Conservation (phyloP, 257 asterid genomes). For the Plantago major region DNA sequence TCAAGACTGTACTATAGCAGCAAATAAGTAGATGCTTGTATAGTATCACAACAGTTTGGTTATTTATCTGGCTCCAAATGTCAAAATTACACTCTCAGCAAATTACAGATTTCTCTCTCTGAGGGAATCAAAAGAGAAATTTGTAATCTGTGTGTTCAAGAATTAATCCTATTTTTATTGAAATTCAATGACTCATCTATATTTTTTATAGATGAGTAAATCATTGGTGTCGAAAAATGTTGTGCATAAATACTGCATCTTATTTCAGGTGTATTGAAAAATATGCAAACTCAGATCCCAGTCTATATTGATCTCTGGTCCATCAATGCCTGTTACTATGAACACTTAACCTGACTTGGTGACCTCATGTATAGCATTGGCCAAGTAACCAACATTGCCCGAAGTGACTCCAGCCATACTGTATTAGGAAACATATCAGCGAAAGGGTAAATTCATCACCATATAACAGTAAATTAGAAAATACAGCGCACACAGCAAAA, state of each 20-base stretch:
- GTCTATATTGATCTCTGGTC: constrained; percentile 10
- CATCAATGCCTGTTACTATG: constrained; percentile 2
- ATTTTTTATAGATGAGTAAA: background rate
- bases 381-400: constrained; percentile 86
- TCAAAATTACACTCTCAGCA: background rate
- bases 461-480: background rate
- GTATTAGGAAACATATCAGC: constrained; percentile 16
- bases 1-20: too few relatives aligned
- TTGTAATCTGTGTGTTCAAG: constrained; percentile 8
- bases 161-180: constrained; percentile 7
- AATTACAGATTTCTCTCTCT: background rate
- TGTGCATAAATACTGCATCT: constrained; percentile 8
- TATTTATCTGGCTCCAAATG: too few relatives aligned
- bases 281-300: constrained; percentile 6
- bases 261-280: constrained; percentile 19
- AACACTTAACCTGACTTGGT: constrained; percentile 55
- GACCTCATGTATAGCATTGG: constrained; percentile 85
- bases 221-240: constrained; percentile 2
- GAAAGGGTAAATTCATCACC: background rate
- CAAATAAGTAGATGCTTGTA: too few relatives aligned
- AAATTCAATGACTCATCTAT: constrained; percentile 11
- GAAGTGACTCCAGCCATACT: constrained; percentile 99
- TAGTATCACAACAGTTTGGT: background rate
- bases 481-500: background rate
- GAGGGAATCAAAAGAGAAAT: background rate